Percentiles rank a stretch among this genome's conserved stretches.
These are phyloP conservation scores for baker's yeast (Saccharomyces cerevisiae) DNA, from an alignment of 805 yeast species.

Conservation along the genomic window DNA sequence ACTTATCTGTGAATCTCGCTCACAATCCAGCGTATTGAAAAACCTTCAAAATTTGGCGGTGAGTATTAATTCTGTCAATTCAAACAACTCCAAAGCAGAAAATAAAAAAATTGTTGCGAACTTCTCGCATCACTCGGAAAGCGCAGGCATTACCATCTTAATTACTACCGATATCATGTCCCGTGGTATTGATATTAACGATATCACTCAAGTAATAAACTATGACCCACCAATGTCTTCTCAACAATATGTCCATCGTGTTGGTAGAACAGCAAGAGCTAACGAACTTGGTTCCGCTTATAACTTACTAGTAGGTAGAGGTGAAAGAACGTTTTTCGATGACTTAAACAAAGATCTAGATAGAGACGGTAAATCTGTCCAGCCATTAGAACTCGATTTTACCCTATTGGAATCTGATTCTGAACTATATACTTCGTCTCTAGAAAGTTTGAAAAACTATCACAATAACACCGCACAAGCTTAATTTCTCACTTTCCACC, in stretches of 20 bases:
- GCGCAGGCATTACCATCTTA: conserved; percentile 43
- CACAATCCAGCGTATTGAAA: neutral
- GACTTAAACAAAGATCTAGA: conserved; percentile 39
- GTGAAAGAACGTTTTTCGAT: conserved; percentile 52
- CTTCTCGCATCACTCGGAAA: conserved; percentile 35
- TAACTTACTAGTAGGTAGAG: conserved; percentile 65
- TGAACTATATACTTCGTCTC: conserved; percentile 20
- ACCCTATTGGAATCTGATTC: neutral
- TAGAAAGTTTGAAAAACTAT: conserved; percentile 35
- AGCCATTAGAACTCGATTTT: conserved; percentile 20
- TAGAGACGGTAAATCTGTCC: conserved; percentile 34
- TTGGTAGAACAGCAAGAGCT: conserved; percentile 97
- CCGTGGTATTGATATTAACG: conserved; percentile 82
- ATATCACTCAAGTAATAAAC: conserved; percentile 69
- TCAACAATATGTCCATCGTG: conserved; percentile 90
- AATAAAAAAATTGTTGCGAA: conserved; percentile 50
- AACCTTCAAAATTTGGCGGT: neutral
- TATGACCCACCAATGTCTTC: conserved; percentile 85
- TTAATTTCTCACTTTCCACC: neutral
- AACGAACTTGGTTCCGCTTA: conserved; percentile 67
- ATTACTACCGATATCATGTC: conserved; percentile 88
- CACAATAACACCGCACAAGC: neutral
- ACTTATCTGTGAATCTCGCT: conserved; percentile 9
- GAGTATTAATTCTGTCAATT: conserved; percentile 44
- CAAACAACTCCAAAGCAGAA: conserved; percentile 43